Base-by-base conservation (phyloP, 2,329 filamentous ascomycete species). In the Cordyceps javanica region DNA sequence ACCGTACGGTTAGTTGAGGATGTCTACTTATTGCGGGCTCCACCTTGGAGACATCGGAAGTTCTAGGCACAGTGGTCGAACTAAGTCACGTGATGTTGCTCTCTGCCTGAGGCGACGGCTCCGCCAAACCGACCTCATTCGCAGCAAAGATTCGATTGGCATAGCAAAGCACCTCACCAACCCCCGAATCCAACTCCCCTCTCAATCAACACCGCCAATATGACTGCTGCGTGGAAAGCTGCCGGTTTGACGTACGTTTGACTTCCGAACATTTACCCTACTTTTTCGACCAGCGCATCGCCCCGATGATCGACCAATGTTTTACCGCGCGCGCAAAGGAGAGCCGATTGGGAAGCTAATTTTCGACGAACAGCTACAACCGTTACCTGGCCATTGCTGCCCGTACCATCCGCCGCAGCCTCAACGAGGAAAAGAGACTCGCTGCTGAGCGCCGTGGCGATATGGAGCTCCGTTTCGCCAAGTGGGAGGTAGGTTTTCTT, bases 141-240 rank as follows among this genome's bases (percentile, higher is more conserved):
- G 66, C 68, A 64, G 64, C 68, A 65, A 69, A 69, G 67, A 70
- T 68, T 72, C 67, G 32, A 69, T 55, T 38, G 46, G 52, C 14
- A 36, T 34, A 36, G 57, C 67, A 64, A 66, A 67, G 65, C 65
- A 70, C 66, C 68, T 67, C 63, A 65, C 72, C 66, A 69, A 64
- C 66, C 67, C 65, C 42, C 42, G 53, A 56, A 56, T 49, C 34
- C 11, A 21, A 56, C 25, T 23, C 44, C 41, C 42, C 23, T 26
- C 44, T 41, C 66, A 67, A 63, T 64, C 66, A 73, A 74, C 64
- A 70, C 72, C 74, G 74, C 74, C 84, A 90, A 84, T 80, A 99
- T 97, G 94, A 82, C 89, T 79, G 93, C 92, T 82, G 90, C 92
- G 74, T 99, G 93, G 94, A 97, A 97, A 89, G 86, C 92, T 73